phyloP scores from a whole-genome alignment of 2,329 filamentous ascomycete genomes.

The Pseudopyrenochaeta lycopersici region DNA sequence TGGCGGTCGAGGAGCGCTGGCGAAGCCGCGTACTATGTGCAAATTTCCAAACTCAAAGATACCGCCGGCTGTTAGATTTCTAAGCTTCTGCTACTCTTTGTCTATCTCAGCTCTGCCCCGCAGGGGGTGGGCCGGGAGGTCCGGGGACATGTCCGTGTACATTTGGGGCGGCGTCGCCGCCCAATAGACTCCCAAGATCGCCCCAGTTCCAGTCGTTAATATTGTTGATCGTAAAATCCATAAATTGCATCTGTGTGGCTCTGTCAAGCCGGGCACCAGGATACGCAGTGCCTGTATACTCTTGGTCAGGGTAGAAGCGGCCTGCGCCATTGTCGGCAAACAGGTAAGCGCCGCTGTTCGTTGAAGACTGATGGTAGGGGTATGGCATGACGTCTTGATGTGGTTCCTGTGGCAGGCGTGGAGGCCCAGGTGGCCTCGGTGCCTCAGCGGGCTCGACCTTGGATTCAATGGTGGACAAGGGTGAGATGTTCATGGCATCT shows the following conservation, averaged over 20 bases:
- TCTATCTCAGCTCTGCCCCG: background rate
- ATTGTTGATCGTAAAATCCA: slow-evolving; percentile 48
- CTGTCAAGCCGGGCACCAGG: slow-evolving; percentile 34
- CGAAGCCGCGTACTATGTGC: too few species aligned
- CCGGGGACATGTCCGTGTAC: slow-evolving; percentile 11
- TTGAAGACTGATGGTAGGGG: slow-evolving; percentile 30
- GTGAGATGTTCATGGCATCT: slow-evolving; percentile 28
- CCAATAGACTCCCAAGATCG: slow-evolving; percentile 40
- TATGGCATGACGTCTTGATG: slow-evolving; percentile 22
- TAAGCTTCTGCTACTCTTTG: background rate
- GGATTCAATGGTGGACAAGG: slow-evolving; percentile 10
- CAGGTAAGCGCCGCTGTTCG: slow-evolving; percentile 41
- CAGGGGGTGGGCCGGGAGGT: slow-evolving; percentile 8
- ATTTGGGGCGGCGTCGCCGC: slow-evolving; percentile 24
- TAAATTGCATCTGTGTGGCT: slow-evolving; percentile 43
- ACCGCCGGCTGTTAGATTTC: background rate
- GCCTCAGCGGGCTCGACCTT: slow-evolving; percentile 12
- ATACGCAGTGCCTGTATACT: slow-evolving; percentile 22
- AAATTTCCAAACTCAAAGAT: too few species aligned
- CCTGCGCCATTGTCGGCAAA: slow-evolving; percentile 35
- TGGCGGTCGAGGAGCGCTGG: too few species aligned
- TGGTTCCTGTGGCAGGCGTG: slow-evolving; percentile 17
- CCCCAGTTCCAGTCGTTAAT: slow-evolving; percentile 49
- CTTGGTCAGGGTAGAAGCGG: slow-evolving; percentile 32
- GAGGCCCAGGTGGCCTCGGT: slow-evolving; percentile 1